Evolutionary conservation across 2,329 filamentous ascomycete species (phyloP).

Genomic region (Lasiodiplodia citricola): DNA sequence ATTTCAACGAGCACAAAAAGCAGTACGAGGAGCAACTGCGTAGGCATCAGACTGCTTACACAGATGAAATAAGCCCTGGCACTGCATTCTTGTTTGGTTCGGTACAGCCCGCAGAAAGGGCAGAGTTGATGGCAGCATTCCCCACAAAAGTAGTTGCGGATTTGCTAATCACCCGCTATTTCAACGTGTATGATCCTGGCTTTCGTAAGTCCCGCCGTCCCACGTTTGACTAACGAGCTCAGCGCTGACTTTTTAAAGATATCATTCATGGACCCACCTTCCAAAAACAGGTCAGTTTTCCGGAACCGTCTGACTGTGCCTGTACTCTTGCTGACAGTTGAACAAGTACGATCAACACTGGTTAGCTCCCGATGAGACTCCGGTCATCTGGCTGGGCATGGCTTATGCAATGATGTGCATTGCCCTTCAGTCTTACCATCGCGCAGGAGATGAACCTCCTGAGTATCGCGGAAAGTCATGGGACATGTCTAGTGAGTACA

Average conservation of each 20-base stretch:
- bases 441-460: constrained; percentile 78
- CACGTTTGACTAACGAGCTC: too few relatives aligned
- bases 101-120: constrained; percentile 69
- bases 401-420: constrained; percentile 78
- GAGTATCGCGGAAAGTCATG: constrained; percentile 73
- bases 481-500: constrained; percentile 61
- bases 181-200: constrained; percentile 76
- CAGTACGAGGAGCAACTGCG: constrained; percentile 83
- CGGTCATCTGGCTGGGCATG: constrained; percentile 78
- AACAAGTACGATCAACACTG: constrained; percentile 68
- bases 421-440: constrained; percentile 78
- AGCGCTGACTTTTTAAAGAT: constrained; percentile 64
- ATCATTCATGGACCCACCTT: neutral
- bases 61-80: constrained; percentile 61
- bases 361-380: constrained; percentile 73
- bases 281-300: constrained; percentile 30
- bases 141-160: constrained; percentile 84
- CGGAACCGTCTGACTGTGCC: neutral
- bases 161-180: constrained; percentile 84
- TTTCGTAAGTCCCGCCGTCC: constrained; percentile 47
- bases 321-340: neutral
- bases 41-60: constrained; percentile 72
- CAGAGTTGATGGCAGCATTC: constrained; percentile 78
- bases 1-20: constrained; percentile 84
- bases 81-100: constrained; percentile 81